Base-by-base conservation (phyloP, 495 filamentous ascomycete genomes). In the Amorphotheca resinae region DNA sequence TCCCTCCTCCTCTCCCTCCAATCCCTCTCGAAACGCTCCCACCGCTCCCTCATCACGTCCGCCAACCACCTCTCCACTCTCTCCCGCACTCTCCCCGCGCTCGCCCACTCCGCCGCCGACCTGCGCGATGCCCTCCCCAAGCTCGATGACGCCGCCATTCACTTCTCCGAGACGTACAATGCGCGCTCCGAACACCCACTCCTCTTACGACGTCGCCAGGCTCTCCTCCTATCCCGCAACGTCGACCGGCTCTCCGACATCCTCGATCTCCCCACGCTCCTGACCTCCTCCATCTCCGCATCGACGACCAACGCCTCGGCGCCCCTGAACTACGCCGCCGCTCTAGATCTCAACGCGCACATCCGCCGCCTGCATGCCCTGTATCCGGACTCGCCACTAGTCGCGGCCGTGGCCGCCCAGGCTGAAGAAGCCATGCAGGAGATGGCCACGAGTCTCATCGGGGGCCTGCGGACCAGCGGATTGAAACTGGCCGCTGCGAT, bases 401-500 rank as follows among this genome's bases (percentile, higher is more conserved):
- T 96, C 11, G 64, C 67, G 21, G 78, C 79, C 34, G 80, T 96
- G 22, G 72, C 77, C 9, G 51, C 64, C 8, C 83, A 94, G 55
- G 85, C 89, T 15, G 88, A 94, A 48, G 77, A 77, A 30, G 86
- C 83, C 14, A 95, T 95, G 78, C 82, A 81, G 51, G 74, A 79
- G 46, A 87, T 99, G 80, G 84, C 84, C 3, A 73, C 79, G 18
- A 84, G 86, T 53, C 74, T 99, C 6, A 84, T 99, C 49, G 57
- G 74, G 18, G 76, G 76, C 11, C 72, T 99, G 26, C 79, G 86
- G 38, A 62, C 71, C 0, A 84, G 83, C 22, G 74, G 77, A 33
- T 70, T 96, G 37, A 94, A 95, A 57, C 70, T 99, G 15, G 87
- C 93, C 37, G 81, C 82, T 38, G 88, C 84, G 1, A 84, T 99